Percentiles rank a stretch among this genome's conserved stretches.
These are phyloP conservation scores for Saccharomyces jurei DNA, from an alignment of 805 yeast genomes.

Conservation along the genomic window DNA sequence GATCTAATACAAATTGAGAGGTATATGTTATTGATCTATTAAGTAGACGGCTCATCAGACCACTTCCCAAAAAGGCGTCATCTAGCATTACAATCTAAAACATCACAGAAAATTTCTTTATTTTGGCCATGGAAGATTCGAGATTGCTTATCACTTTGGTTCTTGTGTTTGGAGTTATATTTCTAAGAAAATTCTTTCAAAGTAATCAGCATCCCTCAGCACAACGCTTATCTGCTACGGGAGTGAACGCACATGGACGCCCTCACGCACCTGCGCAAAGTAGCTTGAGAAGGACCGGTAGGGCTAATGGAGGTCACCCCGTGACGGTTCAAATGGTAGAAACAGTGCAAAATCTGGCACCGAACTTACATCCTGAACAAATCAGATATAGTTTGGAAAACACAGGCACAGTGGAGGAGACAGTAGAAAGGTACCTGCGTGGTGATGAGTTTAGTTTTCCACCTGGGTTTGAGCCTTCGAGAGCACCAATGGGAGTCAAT, in stretches of 20 bases:
- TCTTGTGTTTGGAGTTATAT: slow-evolving; percentile 42
- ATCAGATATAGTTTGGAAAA: slow-evolving; percentile 65
- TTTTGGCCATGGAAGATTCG: neutral
- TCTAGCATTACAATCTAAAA: neutral
- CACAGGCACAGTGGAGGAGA: slow-evolving; percentile 70
- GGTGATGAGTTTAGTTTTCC: slow-evolving; percentile 56
- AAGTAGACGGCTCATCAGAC: neutral
- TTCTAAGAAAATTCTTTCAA: slow-evolving; percentile 58
- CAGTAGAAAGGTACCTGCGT: slow-evolving; percentile 63
- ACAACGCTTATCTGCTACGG: slow-evolving; percentile 9
- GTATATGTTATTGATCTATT: neutral
- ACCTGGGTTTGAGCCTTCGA: slow-evolving; percentile 28
- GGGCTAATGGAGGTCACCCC: slow-evolving; percentile 10
- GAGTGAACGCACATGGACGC: neutral
- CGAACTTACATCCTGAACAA: slow-evolving; percentile 58
- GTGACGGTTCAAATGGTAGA: slow-evolving; percentile 69
- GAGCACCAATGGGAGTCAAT: neutral
- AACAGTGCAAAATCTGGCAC: slow-evolving; percentile 75
- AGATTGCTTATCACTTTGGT: neutral
- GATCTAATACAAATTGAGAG: neutral
- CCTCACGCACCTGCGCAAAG: slow-evolving; percentile 2
- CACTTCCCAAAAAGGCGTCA: neutral
- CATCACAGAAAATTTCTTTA: neutral
- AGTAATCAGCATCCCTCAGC: slow-evolving; percentile 44
- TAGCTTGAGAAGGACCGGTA: slow-evolving; percentile 3